Conservation (phyloP, 73 alveolate genomes). For the Tetrahymena elliotti region DNA sequence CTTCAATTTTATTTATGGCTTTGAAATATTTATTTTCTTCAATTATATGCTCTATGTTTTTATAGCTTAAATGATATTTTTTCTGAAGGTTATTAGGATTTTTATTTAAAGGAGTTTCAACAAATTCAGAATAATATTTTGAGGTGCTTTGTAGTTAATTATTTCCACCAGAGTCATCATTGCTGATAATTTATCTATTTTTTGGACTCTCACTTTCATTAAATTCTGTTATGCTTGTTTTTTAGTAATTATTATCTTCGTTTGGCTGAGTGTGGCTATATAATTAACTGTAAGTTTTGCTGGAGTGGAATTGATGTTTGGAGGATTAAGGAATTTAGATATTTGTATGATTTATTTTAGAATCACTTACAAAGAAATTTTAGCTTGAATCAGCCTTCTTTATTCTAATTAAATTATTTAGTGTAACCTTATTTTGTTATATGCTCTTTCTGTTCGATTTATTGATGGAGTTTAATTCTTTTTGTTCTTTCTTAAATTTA, state of each 20-base stretch:
- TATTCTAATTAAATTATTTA: background rate
- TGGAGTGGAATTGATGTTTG: background rate
- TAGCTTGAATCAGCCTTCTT: background rate
- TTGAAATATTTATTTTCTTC: background rate
- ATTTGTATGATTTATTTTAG: background rate
- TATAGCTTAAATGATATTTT: background rate
- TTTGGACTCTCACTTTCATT: background rate
- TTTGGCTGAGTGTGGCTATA: background rate
- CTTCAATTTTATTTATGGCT: background rate
- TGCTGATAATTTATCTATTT: background rate
- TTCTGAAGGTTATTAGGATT: background rate
- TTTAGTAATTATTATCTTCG: background rate
- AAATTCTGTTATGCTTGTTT: background rate
- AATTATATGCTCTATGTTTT: background rate
- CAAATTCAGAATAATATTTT: background rate
- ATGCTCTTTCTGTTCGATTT: background rate
- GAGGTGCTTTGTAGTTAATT: background rate
- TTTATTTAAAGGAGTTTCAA: background rate
- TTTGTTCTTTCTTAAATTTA: background rate
- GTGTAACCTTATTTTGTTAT: background rate
- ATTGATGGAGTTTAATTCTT: background rate
- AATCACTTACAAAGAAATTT: background rate
- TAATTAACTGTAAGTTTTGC: background rate
- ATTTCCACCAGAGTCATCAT: background rate
- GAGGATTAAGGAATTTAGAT: background rate